Base-by-base conservation (phyloP, 495 filamentous ascomycete genomes). In the Tuber brumale region DNA sequence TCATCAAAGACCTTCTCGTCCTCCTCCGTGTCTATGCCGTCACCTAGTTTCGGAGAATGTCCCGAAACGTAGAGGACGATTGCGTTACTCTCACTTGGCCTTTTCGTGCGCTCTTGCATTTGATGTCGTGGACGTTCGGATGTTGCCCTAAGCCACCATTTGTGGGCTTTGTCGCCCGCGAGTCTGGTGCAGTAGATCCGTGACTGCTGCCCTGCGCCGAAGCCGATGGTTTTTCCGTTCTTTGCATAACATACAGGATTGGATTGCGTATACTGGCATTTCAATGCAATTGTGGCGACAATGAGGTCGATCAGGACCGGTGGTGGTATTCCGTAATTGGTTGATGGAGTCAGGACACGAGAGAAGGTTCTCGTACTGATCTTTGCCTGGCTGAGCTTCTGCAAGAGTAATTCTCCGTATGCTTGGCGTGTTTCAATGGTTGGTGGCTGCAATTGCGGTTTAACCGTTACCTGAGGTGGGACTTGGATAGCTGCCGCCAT, bases 141-240 rank as follows among this genome's bases (percentile, higher is more conserved):
- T 97, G 92, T 89, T 97, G 97, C 81, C 81, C 95, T 91, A 86
- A 98, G 91, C 95, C 95, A 98, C 95, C 96, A 99, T 87, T 95
- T 97, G 85, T 99, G 95, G 72, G 94, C 93, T 87, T 98, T 98
- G 86, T 97, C 95, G 78, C 95, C 95, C 23, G 96, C 96, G 66
- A 98, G 89, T 76, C 95, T 91, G 37, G 95, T 98, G 88, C 95
- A 98, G 88, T 98, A 95, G 80, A 98, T 99, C 79, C 95, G 91
- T 76, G 92, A 95, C 86, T 99, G 94, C 85, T 99, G 95, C 73
- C 95, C 95, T 71, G 95, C 96, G 77, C 96, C 96, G 69, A 97
- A 89, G 71, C 95, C 95, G 79, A 98, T 90, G 84, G 97, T 87
- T 85, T 98, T 94, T n/a, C 95, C 96, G 79, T 97, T 93, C 75